Percentiles rank a stretch among this genome's conserved stretches.
These are phyloP conservation scores for Suillus bovinus DNA, from an alignment of 768 basidiomycete genomes.

Conservation along the genomic window DNA sequence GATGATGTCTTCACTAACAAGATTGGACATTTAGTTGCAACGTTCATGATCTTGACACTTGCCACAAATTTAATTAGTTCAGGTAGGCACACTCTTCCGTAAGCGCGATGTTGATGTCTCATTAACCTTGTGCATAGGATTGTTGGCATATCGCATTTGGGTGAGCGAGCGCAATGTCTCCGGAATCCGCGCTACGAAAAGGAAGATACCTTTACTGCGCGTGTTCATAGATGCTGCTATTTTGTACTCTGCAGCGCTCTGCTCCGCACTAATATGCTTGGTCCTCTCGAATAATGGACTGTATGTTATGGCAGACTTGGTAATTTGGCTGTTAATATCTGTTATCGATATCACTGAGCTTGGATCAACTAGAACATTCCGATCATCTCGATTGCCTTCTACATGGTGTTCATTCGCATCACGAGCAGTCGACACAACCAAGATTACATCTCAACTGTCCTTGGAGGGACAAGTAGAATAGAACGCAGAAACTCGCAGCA, in stretches of 20 bases:
- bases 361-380: not conserved
- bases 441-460: not conserved
- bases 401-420: constrained; percentile 13
- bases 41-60: not conserved
- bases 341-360: not conserved
- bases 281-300: constrained; percentile 1
- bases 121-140: not conserved
- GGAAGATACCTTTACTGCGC: not conserved
- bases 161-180: not conserved
- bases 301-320: constrained; percentile 6
- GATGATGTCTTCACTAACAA: not conserved
- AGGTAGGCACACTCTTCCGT: not conserved
- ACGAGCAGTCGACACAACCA: not conserved
- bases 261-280: constrained; percentile 7
- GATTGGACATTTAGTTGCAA: not conserved
- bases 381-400: constrained; percentile 14
- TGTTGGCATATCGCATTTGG: not conserved
- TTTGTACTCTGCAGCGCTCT: constrained; percentile 10
- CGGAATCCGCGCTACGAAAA: not conserved
- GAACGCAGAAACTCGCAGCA: not conserved
- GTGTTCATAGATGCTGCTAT: not conserved
- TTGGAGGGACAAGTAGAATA: not conserved
- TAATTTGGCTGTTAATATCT: not conserved
- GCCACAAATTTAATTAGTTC: not conserved
- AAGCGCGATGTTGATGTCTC: not conserved